phyloP scores from a whole-genome alignment of 768 basidiomycete species.

The Leccinum obscurum region DNA sequence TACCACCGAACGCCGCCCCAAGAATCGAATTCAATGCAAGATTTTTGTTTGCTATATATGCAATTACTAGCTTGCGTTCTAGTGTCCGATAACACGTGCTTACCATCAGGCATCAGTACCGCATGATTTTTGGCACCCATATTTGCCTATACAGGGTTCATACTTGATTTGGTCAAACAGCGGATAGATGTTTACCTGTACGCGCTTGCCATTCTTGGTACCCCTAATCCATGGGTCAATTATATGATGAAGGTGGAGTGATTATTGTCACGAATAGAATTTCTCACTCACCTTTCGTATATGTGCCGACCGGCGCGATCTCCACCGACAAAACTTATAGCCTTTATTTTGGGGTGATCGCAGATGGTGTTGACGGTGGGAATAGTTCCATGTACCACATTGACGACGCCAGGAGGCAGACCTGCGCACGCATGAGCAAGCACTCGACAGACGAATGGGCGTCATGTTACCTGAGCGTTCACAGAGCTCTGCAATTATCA shows the following conservation, averaged over 20 bases:
- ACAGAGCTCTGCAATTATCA: constrained; percentile 96
- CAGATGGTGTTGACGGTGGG: constrained; percentile 93
- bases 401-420: constrained; percentile 85
- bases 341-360: constrained; percentile 87
- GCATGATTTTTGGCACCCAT: constrained; percentile 98
- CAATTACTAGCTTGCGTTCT: constrained; percentile 2
- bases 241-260: background rate
- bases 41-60: constrained; percentile 78
- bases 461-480: constrained; percentile 64
- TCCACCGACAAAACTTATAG: constrained; percentile 95
- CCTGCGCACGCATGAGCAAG: constrained; percentile 39
- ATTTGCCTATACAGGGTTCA: constrained; percentile 48
- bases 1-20: constrained; percentile 92
- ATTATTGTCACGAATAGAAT: background rate
- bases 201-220: constrained; percentile 84
- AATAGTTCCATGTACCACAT: constrained; percentile 87
- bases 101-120: constrained; percentile 91
- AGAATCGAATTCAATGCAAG: constrained; percentile 87
- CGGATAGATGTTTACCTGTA: constrained; percentile 50
- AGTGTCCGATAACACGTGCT: constrained; percentile 17
- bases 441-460: background rate
- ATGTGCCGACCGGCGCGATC: constrained; percentile 94
- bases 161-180: background rate
- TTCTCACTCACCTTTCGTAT: constrained; percentile 64
- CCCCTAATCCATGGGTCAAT: constrained; percentile 49